phyloP scores from a whole-genome alignment of 2,329 filamentous ascomycete species.

The Pseudocercospora cruenta region DNA sequence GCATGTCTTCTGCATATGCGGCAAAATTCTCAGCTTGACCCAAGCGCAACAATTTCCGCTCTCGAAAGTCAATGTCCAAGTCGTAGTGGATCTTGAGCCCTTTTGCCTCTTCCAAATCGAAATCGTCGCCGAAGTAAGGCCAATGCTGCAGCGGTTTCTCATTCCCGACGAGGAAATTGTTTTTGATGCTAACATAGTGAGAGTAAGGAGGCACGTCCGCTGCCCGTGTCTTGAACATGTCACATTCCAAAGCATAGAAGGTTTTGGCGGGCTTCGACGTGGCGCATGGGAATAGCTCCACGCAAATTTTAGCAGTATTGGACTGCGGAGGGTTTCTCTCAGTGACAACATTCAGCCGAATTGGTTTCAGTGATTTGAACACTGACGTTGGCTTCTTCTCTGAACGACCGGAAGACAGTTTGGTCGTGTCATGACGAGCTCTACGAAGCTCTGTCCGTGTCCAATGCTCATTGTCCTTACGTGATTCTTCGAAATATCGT shows the following conservation, averaged over 20 bases:
- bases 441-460: constrained; percentile 26
- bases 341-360: neutral
- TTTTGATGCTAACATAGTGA: constrained; percentile 47
- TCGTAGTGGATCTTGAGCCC: constrained; percentile 36
- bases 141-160: constrained; percentile 45
- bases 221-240: constrained; percentile 1
- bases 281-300: constrained; percentile 7
- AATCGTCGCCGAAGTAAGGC: constrained; percentile 45
- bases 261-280: constrained; percentile 1
- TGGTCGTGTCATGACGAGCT: constrained; percentile 21
- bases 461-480: constrained; percentile 36
- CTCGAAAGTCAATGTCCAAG: constrained; percentile 36
- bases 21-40: constrained; percentile 43
- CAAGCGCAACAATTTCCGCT: constrained; percentile 38
- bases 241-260: constrained; percentile 17
- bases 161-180: constrained; percentile 49
- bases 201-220: constrained; percentile 43
- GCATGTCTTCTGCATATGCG: constrained; percentile 40
- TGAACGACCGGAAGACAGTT: neutral
- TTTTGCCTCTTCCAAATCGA: constrained; percentile 34
- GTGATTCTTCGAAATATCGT: constrained; percentile 33
- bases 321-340: neutral
- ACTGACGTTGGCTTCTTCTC: constrained; percentile 2
- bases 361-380: neutral
- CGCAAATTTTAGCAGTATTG: constrained; percentile 9